phyloP scores from a whole-genome alignment of 2,329 filamentous ascomycete species.

The Exophiala sp. region DNA sequence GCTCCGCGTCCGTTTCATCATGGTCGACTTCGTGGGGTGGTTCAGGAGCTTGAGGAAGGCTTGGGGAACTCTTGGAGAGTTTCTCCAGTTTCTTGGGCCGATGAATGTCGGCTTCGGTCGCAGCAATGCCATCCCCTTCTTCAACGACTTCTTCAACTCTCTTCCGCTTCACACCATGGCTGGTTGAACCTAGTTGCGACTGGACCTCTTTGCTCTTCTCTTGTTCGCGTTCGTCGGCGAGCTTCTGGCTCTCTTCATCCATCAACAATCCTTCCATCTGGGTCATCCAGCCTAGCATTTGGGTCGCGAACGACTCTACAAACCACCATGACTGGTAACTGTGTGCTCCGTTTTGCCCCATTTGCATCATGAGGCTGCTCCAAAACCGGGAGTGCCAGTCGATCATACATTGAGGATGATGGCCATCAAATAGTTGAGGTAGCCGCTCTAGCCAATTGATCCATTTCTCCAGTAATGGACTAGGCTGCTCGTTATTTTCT shows the following conservation, averaged over 20 bases:
- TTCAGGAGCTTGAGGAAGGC: conserved; percentile 7
- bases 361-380: conserved; percentile 40
- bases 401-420: conserved; percentile 42
- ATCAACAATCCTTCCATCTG: conserved; percentile 28
- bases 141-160: conserved; percentile 17
- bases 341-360: conserved; percentile 41
- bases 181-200: neutral
- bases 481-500: conserved; percentile 11
- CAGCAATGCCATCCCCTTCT: conserved; percentile 1
- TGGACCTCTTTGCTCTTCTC: conserved; percentile 23
- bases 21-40: conserved; percentile 12
- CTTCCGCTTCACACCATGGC: conserved; percentile 18
- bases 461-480: conserved; percentile 37
- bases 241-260: conserved; percentile 21
- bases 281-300: conserved; percentile 29
- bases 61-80: conserved; percentile 6
- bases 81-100: conserved; percentile 10
- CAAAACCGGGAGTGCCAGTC: conserved; percentile 42
- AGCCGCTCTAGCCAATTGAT: conserved; percentile 42
- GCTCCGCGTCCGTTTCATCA: conserved; percentile 26
- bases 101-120: conserved; percentile 7
- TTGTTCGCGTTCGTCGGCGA: conserved; percentile 23
- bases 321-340: conserved; percentile 46
- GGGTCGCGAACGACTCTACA: conserved; percentile 27
- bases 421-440: conserved; percentile 37